phyloP scores from a whole-genome alignment of 2,329 filamentous ascomycete genomes.

The Diplocarpon rosae region DNA sequence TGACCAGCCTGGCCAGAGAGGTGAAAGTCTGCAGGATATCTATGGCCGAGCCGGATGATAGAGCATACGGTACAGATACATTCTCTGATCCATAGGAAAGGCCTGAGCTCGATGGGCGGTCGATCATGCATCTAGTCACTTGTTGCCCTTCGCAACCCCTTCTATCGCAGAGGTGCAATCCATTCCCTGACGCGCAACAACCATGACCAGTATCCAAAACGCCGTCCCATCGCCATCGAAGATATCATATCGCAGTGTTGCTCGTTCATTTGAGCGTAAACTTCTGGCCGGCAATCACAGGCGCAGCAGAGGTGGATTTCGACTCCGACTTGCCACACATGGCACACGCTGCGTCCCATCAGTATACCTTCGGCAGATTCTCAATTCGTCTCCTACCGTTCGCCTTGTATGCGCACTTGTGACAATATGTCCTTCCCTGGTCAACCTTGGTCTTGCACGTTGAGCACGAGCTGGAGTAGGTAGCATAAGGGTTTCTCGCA shows the following conservation, averaged over 20 bases:
- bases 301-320: constrained; percentile 37
- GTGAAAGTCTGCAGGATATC: too few relatives aligned
- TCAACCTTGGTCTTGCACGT: constrained; percentile 54
- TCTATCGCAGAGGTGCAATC: too few relatives aligned
- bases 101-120: too few relatives aligned
- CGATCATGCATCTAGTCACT: too few relatives aligned
- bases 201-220: too few relatives aligned
- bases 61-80: too few relatives aligned
- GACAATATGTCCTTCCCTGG: constrained; percentile 48
- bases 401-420: constrained; percentile 51
- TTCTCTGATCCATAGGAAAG: too few relatives aligned
- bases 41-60: too few relatives aligned
- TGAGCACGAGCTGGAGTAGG: constrained; percentile 49
- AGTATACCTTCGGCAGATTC: neutral
- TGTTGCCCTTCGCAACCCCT: too few relatives aligned
- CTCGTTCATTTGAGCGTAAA: constrained; percentile 45
- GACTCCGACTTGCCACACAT: constrained; percentile 53
- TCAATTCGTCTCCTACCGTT: constrained; percentile 36
- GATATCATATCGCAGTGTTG: neutral
- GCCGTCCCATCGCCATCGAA: too few relatives aligned
- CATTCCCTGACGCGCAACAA: too few relatives aligned
- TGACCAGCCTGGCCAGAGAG: too few relatives aligned
- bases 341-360: constrained; percentile 38
- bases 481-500: constrained; percentile 55
- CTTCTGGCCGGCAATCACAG: constrained; percentile 48